A percentile compares a stretch with the other conserved stretches of the same genome.
These are phyloP conservation scores for Paramyrothecium sp. DNA, from an alignment of 2,329 filamentous ascomycete species.

Conservation along the genomic window DNA sequence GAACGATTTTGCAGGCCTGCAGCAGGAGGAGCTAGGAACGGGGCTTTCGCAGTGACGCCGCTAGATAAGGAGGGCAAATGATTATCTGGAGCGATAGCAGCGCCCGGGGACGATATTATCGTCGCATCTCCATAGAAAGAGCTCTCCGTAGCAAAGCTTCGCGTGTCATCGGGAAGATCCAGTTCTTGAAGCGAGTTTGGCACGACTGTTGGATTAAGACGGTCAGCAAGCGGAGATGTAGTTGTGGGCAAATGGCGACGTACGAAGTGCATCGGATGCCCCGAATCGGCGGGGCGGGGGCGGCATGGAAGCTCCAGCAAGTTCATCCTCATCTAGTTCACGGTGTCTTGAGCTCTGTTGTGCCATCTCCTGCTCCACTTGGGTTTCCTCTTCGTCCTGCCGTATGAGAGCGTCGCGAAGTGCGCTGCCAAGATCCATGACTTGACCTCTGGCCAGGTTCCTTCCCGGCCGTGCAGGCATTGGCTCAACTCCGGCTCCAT, in stretches of 20 bases:
- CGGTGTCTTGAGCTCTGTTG: neutral
- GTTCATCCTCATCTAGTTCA: conserved; percentile 17
- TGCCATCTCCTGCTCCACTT: neutral
- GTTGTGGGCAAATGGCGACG: neutral
- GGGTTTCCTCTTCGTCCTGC: conserved; percentile 11
- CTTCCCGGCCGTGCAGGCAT: conserved; percentile 16
- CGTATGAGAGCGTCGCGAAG: conserved; percentile 24
- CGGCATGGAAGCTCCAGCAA: conserved; percentile 8
- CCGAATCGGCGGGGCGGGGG: neutral
- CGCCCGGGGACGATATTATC: conserved; percentile 27
- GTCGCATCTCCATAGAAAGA: conserved; percentile 35
- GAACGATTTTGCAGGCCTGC: too few relatives aligned
- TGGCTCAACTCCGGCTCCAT: conserved; percentile 35
- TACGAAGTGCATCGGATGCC: neutral
- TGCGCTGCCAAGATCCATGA: conserved; percentile 24
- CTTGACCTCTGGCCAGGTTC: conserved; percentile 11
- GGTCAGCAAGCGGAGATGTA: neutral
- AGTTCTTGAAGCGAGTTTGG: neutral
- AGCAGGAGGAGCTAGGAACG: neutral
- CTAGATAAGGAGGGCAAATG: conserved; percentile 2
- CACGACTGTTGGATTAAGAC: neutral
- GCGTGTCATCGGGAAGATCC: conserved; percentile 21
- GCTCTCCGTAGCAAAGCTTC: conserved; percentile 34
- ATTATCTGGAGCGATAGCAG: neutral
- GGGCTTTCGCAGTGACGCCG: neutral